Base-by-base conservation (phyloP, 371 early-diverging fungal species). In the Aphelidium insulamus region DNA sequence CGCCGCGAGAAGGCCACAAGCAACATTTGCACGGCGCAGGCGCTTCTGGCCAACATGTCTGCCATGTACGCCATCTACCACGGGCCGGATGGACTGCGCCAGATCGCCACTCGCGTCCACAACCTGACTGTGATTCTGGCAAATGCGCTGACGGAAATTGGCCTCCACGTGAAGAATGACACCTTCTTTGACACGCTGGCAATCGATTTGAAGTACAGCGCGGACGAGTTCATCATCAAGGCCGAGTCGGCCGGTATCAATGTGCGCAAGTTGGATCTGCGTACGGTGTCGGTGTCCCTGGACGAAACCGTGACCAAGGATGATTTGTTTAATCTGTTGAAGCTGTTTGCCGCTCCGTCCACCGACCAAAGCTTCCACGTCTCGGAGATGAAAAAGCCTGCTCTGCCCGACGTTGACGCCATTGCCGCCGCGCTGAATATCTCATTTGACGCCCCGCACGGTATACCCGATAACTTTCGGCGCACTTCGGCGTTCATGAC, bases 21-120 rank as follows among this genome's bases (percentile, higher is more conserved):
- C 55, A 94, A 94, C 62, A 94, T 94, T 38, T 94, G 95, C 62
- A 94, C 95, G 0, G 90, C 95, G 14, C 84, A 86, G 49, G 87
- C 83, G 26, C 58, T 86, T 30, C 57, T 83, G 40, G 87, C 87
- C 40, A 83, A 83, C 60, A 81, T 86, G 83, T 59, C 79, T 36
- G 82, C 83, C 40, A 78, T 86, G 76, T 86, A 86, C 41, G 87
- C 85, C 26, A 81, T 94, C 33, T 94, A 91, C 57, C 95, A 94
- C 48, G 95, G 95, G 27, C 92, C 95, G 10, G 56, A 68, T 54
- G 91, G 95, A 20, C 55, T 94, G 33, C 61, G 64, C 46, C 63
- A 56, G 11, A 91, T 91, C 50, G 92, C 91, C 21, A 62, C 73
- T 45, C 77, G 87, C 37, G 72, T 94, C 43, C 86, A 90, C 56